Percentiles rank a stretch among this genome's conserved stretches.
Evolutionary conservation across 768 basidiomycete species (phyloP).

Genomic region (Xerocomus spinulosus): DNA sequence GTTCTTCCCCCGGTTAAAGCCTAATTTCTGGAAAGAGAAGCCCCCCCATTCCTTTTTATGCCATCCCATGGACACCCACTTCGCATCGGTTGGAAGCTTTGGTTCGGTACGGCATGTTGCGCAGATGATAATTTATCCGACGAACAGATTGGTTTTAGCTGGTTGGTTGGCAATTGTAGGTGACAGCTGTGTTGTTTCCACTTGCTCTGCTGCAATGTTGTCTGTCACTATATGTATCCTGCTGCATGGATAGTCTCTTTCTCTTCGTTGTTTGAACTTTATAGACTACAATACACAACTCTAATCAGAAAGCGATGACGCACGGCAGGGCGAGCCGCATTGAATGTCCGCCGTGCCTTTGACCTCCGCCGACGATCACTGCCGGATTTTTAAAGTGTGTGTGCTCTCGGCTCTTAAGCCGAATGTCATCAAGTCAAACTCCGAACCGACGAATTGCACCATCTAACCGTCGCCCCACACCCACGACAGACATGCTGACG

Average conservation of each 20-base stretch:
- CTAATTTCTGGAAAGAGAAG: neutral
- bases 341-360: too few species aligned
- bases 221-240: neutral
- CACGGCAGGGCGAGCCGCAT: too few species aligned
- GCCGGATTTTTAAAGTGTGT: too few species aligned
- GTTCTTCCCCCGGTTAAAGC: neutral
- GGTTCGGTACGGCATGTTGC: neutral
- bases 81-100: neutral
- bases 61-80: neutral
- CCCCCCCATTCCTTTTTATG: neutral
- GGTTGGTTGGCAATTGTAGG: neutral
- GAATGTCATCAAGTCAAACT: neutral
- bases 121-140: neutral
- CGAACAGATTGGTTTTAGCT: neutral
- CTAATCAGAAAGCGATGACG: neutral
- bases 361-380: too few species aligned
- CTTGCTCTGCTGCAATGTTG: neutral
- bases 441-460: neutral
- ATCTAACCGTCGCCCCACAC: neutral
- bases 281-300: neutral
- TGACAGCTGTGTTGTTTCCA: neutral
- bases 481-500: constrained; percentile 36
- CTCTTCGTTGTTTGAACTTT: neutral
- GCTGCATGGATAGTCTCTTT: neutral
- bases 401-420: too few species aligned